Conservation (phyloP, 1,284 basidiomycete genomes). For the Trichosporon asahii region DNA sequence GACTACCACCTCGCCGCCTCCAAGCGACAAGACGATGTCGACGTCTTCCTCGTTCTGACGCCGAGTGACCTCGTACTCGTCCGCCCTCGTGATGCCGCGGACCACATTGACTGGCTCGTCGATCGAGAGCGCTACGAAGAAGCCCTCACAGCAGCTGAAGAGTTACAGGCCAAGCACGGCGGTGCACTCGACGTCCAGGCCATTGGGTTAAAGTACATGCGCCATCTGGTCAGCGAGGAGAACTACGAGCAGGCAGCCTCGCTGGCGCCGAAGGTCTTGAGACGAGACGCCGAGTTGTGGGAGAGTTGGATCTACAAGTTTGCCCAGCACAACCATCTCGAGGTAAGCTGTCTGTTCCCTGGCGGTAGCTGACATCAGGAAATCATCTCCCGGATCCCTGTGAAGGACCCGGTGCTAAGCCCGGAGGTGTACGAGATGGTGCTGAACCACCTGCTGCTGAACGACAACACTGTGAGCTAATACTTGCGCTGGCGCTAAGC, state of each 20-base stretch:
- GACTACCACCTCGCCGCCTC: slow-evolving; percentile 71
- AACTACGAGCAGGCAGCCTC: slow-evolving; percentile 78
- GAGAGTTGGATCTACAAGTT: slow-evolving; percentile 94
- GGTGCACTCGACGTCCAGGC: slow-evolving; percentile 61
- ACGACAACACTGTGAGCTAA: slow-evolving; percentile 68
- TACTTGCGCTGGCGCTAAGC: neutral
- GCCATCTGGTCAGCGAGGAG: slow-evolving; percentile 70
- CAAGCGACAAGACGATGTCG: slow-evolving; percentile 37
- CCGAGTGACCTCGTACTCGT: slow-evolving; percentile 84
- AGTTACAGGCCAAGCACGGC: slow-evolving; percentile 53
- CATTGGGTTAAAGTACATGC: slow-evolving; percentile 79
- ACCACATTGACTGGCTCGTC: slow-evolving; percentile 91
- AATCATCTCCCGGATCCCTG: slow-evolving; percentile 87
- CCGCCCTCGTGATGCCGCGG: slow-evolving; percentile 76
- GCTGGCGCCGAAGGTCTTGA: slow-evolving; percentile 83
- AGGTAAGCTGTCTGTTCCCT: neutral
- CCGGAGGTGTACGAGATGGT: slow-evolving; percentile 94
- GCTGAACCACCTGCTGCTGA: slow-evolving; percentile 75
- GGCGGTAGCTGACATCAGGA: slow-evolving; percentile 54
- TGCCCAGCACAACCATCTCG: slow-evolving; percentile 68
- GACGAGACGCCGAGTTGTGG: slow-evolving; percentile 75
- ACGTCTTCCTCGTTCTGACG: slow-evolving; percentile 71
- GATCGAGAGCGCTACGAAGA: slow-evolving; percentile 82
- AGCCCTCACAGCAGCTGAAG: slow-evolving; percentile 79
- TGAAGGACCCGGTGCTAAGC: slow-evolving; percentile 71